Evolutionary conservation across 2,329 filamentous ascomycete species (phyloP), one percentile per base, ranked within the genome.

Genomic region (Verticillium isaacii): DNA sequence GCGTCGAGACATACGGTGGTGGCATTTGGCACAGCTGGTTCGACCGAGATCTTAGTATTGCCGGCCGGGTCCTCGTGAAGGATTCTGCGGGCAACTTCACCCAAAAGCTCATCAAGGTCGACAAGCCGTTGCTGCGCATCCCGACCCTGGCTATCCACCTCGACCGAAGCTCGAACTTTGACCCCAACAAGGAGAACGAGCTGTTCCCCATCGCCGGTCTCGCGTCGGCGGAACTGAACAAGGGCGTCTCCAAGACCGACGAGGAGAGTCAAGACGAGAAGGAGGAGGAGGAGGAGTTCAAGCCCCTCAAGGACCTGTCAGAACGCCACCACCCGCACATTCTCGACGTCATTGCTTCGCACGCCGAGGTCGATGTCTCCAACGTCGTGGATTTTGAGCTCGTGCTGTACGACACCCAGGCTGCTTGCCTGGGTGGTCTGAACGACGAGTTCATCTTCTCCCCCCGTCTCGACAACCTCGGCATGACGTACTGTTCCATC

Each of bases 21-120:
- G 95, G 95, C 61, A 89, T 98, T 71, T 98, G 94, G 94, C 93
- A 97, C 77, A 96, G 92, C 56, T 99, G 90, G 95, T 99, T 99
- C 72, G 95, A 99, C 75, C 89, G 95, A 58, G 95, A 99, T 74
- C 80, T 99, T 65, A 90, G 91, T 69, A 87, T 98, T 60, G 95
- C 95, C 36, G 95, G 95, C 9, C 85, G 95, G 63, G 91, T 91
- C 15, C 89, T 98, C 81, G 91, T 95, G 61, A 87, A 85, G 68
- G 88, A 88, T 62, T 84, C 83, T 56, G 84, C 90, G 62, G 91
- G 90, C 59, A 88, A 85, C 66, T 91, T 96, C 66, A 85, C 88
- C 65, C 90, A 92, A 77, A 93, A 89, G 76, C 84, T 99, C 61
- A 86, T 98, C 77, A 95, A 96, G 78, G 86, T 99, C 66, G 90